phyloP scores from a whole-genome alignment of 495 filamentous ascomycete species.

The Xylaria curta region DNA sequence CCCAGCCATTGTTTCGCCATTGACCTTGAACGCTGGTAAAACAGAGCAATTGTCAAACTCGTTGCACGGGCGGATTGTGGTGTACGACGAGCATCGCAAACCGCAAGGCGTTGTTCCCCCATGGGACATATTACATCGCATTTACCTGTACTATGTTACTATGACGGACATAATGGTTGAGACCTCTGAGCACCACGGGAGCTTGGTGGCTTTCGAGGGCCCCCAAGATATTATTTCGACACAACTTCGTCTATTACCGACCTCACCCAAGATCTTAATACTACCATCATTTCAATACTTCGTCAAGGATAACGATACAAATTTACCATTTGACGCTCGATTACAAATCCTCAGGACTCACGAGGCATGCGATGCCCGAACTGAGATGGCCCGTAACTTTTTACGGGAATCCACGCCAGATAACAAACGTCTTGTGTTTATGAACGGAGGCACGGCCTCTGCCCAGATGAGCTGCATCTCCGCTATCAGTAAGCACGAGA shows the following conservation, averaged over 20 bases:
- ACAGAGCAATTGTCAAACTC: not conserved
- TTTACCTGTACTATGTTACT: not conserved
- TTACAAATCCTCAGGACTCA: slow-evolving; percentile 51
- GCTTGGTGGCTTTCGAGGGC: slow-evolving; percentile 60
- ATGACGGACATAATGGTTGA: slow-evolving; percentile 16
- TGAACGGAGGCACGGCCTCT: slow-evolving; percentile 57
- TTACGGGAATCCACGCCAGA: slow-evolving; percentile 45
- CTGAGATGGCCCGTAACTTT: slow-evolving; percentile 52
- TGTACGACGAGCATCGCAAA: not conserved
- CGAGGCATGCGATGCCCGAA: slow-evolving; percentile 46
- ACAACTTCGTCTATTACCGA: slow-evolving; percentile 58
- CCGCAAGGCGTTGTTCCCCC: not conserved
- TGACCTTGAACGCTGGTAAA: not conserved
- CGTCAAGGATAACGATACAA: slow-evolving; percentile 30
- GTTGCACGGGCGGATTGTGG: not conserved
- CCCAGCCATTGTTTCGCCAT: not conserved
- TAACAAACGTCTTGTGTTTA: slow-evolving; percentile 56
- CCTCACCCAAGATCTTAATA: slow-evolving; percentile 55
- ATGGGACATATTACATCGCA: not conserved
- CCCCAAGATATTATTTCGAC: slow-evolving; percentile 53
- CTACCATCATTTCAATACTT: slow-evolving; percentile 52
- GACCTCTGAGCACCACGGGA: slow-evolving; percentile 43
- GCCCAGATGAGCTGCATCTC: slow-evolving; percentile 52
- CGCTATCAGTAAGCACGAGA: slow-evolving; percentile 50
- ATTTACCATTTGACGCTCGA: slow-evolving; percentile 42